phyloP scores from a whole-genome alignment of 176 grass and related monocot genomes.

The Bromus sterilis region DNA sequence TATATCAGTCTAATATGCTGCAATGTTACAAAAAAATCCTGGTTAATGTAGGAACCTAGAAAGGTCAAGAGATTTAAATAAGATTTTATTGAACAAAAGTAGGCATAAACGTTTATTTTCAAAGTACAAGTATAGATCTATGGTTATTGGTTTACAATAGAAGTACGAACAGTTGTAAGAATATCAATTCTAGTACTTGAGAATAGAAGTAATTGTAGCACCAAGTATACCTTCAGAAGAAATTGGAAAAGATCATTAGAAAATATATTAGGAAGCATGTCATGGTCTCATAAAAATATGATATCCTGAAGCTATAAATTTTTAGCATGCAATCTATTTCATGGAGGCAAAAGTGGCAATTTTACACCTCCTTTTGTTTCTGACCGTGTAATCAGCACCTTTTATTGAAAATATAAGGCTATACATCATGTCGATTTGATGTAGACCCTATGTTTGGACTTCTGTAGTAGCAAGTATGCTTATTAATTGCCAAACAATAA shows the following conservation, averaged over 20 bases:
- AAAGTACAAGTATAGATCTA: background rate
- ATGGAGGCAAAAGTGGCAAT: background rate
- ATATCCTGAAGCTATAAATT: background rate
- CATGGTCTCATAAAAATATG: background rate
- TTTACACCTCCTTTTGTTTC: background rate
- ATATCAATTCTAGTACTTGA: background rate
- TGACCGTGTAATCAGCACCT: background rate
- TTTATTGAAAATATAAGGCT: background rate
- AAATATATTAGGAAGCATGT: conserved; percentile 3
- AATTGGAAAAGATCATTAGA: background rate
- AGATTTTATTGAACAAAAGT: background rate
- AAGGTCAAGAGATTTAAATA: background rate
- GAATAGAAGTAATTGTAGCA: conserved; percentile 1
- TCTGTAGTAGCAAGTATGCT: background rate
- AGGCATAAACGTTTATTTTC: background rate
- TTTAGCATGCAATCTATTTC: background rate
- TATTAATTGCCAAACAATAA: background rate
- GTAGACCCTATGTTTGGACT: conserved; percentile 22
- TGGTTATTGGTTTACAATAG: too few species aligned
- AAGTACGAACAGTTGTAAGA: background rate
- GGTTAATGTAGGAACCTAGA: background rate
- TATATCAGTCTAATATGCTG: background rate
- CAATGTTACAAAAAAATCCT: background rate
- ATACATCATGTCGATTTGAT: conserved; percentile 11
- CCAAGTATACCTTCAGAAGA: background rate